These are phyloP conservation scores for Xylaria acuta DNA, from an alignment of 495 filamentous ascomycete species.

Conservation along the genomic window DNA sequence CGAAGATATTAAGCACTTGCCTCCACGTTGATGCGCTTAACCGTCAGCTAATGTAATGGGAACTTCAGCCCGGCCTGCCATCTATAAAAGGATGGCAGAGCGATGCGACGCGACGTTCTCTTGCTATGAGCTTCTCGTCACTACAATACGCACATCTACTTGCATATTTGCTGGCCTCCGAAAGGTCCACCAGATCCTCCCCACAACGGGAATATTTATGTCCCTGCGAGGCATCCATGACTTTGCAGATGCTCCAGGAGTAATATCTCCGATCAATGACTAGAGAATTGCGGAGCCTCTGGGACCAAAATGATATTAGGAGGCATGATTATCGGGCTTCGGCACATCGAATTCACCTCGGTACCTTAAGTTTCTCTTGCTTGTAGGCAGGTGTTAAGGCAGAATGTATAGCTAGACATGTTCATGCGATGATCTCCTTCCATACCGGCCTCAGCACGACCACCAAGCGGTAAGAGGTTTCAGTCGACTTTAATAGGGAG, in stretches of 20 bases:
- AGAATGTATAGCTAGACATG: background rate
- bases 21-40: background rate
- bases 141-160: conserved; percentile 12
- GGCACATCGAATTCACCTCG: background rate
- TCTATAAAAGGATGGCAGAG: background rate
- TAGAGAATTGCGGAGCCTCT: conserved; percentile 10
- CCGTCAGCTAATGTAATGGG: background rate
- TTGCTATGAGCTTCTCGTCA: background rate
- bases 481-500: background rate
- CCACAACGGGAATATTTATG: conserved; percentile 1
- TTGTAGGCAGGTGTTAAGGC: background rate
- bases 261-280: background rate
- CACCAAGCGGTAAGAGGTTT: background rate
- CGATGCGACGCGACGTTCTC: conserved; percentile 4
- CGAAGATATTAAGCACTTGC: background rate
- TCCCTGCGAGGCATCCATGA: background rate
- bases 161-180: background rate
- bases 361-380: background rate
- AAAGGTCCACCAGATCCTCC: background rate
- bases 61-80: conserved; percentile 1
- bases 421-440: conserved; percentile 14
- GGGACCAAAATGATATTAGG: background rate
- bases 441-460: background rate
- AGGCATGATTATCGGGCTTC: conserved; percentile 1
- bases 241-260: conserved; percentile 3